phyloP scores from a whole-genome alignment of 1,284 basidiomycete genomes.

The Wolfiporia cocos region DNA sequence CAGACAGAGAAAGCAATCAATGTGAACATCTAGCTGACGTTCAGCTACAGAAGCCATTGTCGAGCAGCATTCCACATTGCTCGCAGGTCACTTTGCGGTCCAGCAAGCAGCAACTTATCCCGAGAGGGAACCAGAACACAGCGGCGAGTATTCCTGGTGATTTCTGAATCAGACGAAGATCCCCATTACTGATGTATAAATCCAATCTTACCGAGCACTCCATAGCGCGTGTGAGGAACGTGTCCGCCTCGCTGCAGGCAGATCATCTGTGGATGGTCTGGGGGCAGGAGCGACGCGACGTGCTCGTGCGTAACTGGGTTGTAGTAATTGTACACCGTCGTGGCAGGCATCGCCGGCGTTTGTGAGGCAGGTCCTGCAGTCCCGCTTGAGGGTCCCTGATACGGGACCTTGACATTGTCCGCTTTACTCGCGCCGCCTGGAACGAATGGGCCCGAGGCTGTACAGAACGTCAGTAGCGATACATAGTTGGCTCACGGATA shows the following conservation, averaged over 20 bases:
- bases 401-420: constrained; percentile 21
- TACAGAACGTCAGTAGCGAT: too few species aligned
- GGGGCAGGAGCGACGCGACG: constrained; percentile 53
- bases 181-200: neutral
- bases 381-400: constrained; percentile 7
- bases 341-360: constrained; percentile 19
- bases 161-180: neutral
- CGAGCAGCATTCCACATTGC: constrained; percentile 40
- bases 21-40: too few species aligned
- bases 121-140: constrained; percentile 77
- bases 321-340: constrained; percentile 36
- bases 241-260: constrained; percentile 72
- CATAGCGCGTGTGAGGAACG: constrained; percentile 52
- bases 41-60: constrained; percentile 32
- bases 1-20: too few species aligned
- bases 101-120: constrained; percentile 66
- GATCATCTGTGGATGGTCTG: constrained; percentile 73
- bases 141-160: constrained; percentile 63
- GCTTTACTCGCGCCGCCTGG: constrained; percentile 15
- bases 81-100: constrained; percentile 62
- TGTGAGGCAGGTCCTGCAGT: constrained; percentile 14
- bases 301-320: constrained; percentile 41
- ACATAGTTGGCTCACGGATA: too few species aligned
- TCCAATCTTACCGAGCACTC: constrained; percentile 56
- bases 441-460: constrained; percentile 20